Percentiles rank a stretch among this genome's conserved stretches.
Conservation (phyloP, 1,139 yeast species). For the Hyphopichia pseudoburtonii region DNA sequence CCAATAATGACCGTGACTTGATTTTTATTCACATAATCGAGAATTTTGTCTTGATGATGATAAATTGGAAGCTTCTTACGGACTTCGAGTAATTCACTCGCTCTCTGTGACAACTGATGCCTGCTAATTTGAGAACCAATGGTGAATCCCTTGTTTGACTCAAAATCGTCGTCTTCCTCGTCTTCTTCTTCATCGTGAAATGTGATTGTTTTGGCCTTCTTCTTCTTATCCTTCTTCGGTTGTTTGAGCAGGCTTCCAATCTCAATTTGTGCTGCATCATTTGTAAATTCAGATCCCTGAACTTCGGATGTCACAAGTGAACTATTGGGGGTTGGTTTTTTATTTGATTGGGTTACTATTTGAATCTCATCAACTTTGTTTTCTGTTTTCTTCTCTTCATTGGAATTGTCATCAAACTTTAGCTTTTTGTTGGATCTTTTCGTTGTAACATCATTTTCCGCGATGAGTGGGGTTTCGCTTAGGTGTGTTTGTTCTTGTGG, state of each 20-base stretch:
- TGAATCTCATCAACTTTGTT: no score
- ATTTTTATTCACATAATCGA: slow-evolving; percentile 53
- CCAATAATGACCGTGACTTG: slow-evolving; percentile 84
- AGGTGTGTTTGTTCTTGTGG: background rate
- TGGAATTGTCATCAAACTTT: slow-evolving; percentile 21
- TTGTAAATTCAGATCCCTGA: no score
- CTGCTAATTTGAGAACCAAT: slow-evolving; percentile 6
- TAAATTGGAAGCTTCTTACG: slow-evolving; percentile 73
- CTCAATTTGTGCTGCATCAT: background rate
- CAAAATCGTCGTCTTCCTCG: slow-evolving; percentile 24
- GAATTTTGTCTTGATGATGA: slow-evolving; percentile 64
- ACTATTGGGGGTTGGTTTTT: no score
- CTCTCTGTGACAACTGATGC: slow-evolving; percentile 34
- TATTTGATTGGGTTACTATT: no score
- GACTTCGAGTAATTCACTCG: slow-evolving; percentile 46
- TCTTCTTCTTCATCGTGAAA: slow-evolving; percentile 24
- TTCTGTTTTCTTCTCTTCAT: background rate
- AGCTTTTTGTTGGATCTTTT: slow-evolving; percentile 28
- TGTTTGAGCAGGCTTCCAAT: no score
- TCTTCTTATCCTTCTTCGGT: slow-evolving; percentile 2
- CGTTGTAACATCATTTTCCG: slow-evolving; percentile 10
- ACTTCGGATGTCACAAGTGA: no score
- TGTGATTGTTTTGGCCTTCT: slow-evolving; percentile 8
- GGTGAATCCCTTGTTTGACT: slow-evolving; percentile 1
- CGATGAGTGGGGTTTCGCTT: background rate